Base-by-base conservation (phyloP, 2,329 filamentous ascomycete genomes). In the Bipolaris oryzae region DNA sequence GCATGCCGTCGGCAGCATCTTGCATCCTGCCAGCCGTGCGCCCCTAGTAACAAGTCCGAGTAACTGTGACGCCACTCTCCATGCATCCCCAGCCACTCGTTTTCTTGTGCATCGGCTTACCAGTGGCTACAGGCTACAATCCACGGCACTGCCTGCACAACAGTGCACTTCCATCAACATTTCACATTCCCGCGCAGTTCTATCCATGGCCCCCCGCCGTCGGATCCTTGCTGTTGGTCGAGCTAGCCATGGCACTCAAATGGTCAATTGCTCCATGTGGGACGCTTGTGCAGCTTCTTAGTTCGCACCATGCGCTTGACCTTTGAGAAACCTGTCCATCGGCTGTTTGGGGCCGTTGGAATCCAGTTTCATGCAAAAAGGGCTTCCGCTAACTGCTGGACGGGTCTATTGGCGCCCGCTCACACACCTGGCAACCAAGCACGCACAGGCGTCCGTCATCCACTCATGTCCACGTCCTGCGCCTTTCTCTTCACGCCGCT, bases 401-500 rank as follows among this genome's bases (percentile, higher is more conserved):
- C 16, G 34, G 25, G 5, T 28, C 38, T 15, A 34, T n/a, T 39
- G 21, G 21, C 21, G 33, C 33, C 20, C 15, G 10, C 34, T 25
- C 28, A 50, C n/a, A n/a, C 28, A 7, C 7, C 25, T 23, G 28
- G 23, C 23, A 37, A 33, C 25, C 11, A n/a, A 38, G 21, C 37
- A 33, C n/a, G 39, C 31, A 16, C 15, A 28, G 13, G 39, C 49
- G 33, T 16, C 16, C 31, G 33, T 75, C 66, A 74, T 47, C 66
- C 71, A 23, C 62, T 63, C 73, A 75, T 74, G 37, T 74, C 71
- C 18, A 73, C 69, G 44, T 75, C 71, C 37, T 62, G 62, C 16
- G 57, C 60, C 57, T 70, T 73, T 53, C 70, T 66, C 53, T 73
- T 71, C 34, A 61, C 45, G 6, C 58, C 54, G n/a, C 50, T 54